These are phyloP conservation scores for Mortierella sp. DNA, from an alignment of 371 early-diverging fungal species.

Conservation along the genomic window DNA sequence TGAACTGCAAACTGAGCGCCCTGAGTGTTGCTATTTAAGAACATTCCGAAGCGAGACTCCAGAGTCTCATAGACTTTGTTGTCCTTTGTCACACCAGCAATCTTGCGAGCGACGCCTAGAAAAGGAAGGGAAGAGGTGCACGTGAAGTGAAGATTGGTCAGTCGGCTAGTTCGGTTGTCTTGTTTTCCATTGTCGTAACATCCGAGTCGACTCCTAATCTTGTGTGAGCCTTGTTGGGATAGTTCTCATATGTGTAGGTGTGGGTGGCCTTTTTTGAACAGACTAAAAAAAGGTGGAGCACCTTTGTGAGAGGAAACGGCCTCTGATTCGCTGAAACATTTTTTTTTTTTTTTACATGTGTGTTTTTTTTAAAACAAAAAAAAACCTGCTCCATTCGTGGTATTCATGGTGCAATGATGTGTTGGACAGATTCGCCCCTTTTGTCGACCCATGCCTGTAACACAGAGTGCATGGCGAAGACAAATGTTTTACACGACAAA, in stretches of 20 bases:
- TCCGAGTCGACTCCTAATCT: too few relatives aligned
- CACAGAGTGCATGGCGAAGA: neutral
- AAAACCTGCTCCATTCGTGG: too few relatives aligned
- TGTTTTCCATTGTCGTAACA: too few relatives aligned
- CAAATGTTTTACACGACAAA: neutral
- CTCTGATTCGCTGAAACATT: neutral
- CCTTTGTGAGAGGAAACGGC: neutral
- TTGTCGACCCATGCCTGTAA: neutral
- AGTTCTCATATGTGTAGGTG: too few relatives aligned
- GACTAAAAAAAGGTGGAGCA: neutral
- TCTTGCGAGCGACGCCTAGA: slow-evolving; percentile 54
- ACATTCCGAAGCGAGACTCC: slow-evolving; percentile 60
- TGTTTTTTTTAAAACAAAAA: too few relatives aligned
- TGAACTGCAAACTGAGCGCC: slow-evolving; percentile 42
- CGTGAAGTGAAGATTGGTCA: neutral
- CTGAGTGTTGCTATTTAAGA: slow-evolving; percentile 54
- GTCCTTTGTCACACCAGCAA: slow-evolving; percentile 59
- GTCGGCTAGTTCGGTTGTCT: neutral
- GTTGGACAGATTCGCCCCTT: neutral
- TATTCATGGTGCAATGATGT: too few relatives aligned
- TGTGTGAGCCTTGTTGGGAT: too few relatives aligned
- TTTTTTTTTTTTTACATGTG: neutral
- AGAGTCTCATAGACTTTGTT: slow-evolving; percentile 46
- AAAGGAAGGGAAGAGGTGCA: neutral
- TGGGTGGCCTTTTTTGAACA: too few relatives aligned